Base-by-base conservation (phyloP, 371 early-diverging fungal species). In the Lichtheimia ramosa region DNA sequence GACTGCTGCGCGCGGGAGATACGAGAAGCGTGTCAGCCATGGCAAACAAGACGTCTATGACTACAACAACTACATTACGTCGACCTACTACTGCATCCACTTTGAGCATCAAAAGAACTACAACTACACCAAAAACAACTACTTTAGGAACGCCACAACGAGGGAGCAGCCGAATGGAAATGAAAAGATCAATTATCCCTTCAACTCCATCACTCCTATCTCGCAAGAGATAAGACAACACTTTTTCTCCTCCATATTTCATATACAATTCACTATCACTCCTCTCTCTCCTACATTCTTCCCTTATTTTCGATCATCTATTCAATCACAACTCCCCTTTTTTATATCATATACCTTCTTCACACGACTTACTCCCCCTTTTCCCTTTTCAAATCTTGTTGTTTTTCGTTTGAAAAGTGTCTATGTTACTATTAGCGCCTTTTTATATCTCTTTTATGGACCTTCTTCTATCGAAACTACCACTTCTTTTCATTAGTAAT, bases 1-100 rank as follows among this genome's bases (percentile, higher is more conserved):
- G 21, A n/a, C 46, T 18, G 21, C 5, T 46, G 7, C 46, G 21
- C 21, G 46, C 21, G n/a, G 46, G 46, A n/a, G 46, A 34, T 24
- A 25, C 21, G 39, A 53, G 53, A 39, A 39, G 53, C 53, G 53
- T 53, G 53, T 53, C 53, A 53, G 53, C 39, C 53, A 53, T 53
- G 53, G 46, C 46, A 21, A 21, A n/a, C n/a, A 21, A n/a, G 10
- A 5, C 12, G n/a, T 21, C 46, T 21, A 46, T n/a, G 21, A 21
- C 46, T 18, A 46, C 46, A 13, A n/a, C 46, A 4, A n/a, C 46
- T 8, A 46, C 46, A 5, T 46, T 46, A 2, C 46, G 46, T 21
- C 46, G 46, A 46, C n/a, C 46, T 5, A 46, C 46, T 7, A n/a
- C 34, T 34, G 34, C 34, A 10, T 34, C 34, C 10, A 34, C 34